These are phyloP conservation scores for Sporodiniella umbellata DNA, from an alignment of 371 early-diverging fungal species.

Conservation along the genomic window DNA sequence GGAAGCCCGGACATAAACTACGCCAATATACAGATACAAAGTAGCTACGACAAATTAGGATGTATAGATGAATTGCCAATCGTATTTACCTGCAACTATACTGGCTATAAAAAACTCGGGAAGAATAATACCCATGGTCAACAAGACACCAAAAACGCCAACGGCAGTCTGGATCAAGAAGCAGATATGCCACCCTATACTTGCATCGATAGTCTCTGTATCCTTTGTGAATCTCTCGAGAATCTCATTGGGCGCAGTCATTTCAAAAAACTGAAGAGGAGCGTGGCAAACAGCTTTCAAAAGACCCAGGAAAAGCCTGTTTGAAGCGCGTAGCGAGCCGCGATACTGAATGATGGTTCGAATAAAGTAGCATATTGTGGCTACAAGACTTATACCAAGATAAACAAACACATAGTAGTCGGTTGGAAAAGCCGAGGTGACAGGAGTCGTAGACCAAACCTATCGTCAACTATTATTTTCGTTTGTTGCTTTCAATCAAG, in stretches of 20 bases:
- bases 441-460: conserved; percentile 40
- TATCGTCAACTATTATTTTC: conserved; percentile 2
- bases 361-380: conserved; percentile 35
- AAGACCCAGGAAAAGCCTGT: conserved; percentile 53
- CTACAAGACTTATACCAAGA: conserved; percentile 27
- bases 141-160: conserved; percentile 63
- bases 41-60: conserved; percentile 11
- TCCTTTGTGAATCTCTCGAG: conserved; percentile 89
- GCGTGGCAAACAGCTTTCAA: conserved; percentile 64
- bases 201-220: conserved; percentile 74
- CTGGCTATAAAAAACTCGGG: conserved; percentile 58
- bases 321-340: conserved; percentile 66
- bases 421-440: conserved; percentile 1
- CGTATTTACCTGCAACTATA: conserved; percentile 24
- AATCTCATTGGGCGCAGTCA: conserved; percentile 84
- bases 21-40: conserved; percentile 37
- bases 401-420: conserved; percentile 36
- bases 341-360: conserved; percentile 55
- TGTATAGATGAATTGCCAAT: not conserved
- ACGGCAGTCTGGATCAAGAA: conserved; percentile 64
- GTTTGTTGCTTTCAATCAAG: not conserved
- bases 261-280: conserved; percentile 82
- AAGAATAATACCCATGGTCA: conserved; percentile 60
- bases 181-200: conserved; percentile 65
- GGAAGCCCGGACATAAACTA: conserved; percentile 54